Evolutionary conservation across 1,284 basidiomycete species (phyloP).

Genomic region (Boletus smithii): DNA sequence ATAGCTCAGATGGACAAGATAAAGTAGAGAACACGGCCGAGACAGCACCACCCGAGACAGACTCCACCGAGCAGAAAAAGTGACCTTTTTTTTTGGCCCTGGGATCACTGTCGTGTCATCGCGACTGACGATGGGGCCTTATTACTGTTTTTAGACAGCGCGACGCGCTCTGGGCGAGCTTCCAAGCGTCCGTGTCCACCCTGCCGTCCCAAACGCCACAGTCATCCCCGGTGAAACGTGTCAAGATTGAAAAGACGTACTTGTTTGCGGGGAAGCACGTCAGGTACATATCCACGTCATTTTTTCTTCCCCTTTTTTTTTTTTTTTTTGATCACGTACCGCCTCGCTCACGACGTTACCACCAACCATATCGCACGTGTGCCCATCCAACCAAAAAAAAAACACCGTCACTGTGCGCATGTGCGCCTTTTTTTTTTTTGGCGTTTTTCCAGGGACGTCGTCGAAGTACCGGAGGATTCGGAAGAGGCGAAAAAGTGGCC

Average conservation of each 20-base stretch:
- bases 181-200: slow-evolving; percentile 50
- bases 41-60: slow-evolving; percentile 26
- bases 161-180: slow-evolving; percentile 57
- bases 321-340: neutral
- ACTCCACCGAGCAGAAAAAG: slow-evolving; percentile 44
- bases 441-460: slow-evolving; percentile 58
- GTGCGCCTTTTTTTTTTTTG: too few relatives aligned
- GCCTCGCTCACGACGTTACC: neutral
- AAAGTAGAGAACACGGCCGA: slow-evolving; percentile 6
- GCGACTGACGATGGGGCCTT: neutral
- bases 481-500: slow-evolving; percentile 72
- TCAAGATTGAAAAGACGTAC: slow-evolving; percentile 67
- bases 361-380: neutral
- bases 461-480: slow-evolving; percentile 68
- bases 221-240: slow-evolving; percentile 34
- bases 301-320: neutral
- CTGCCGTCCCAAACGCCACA: slow-evolving; percentile 1
- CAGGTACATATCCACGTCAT: slow-evolving; percentile 52
- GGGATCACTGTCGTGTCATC: neutral
- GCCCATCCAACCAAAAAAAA: neutral
- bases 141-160: slow-evolving; percentile 29
- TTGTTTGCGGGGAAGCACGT: slow-evolving; percentile 73
- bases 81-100: slow-evolving; percentile 20
- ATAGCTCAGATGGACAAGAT: slow-evolving; percentile 37
- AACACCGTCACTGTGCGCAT: neutral